Evolutionary conservation across 2,329 filamentous ascomycete genomes (phyloP).

Genomic region (Exophiala lecanii-corni): DNA sequence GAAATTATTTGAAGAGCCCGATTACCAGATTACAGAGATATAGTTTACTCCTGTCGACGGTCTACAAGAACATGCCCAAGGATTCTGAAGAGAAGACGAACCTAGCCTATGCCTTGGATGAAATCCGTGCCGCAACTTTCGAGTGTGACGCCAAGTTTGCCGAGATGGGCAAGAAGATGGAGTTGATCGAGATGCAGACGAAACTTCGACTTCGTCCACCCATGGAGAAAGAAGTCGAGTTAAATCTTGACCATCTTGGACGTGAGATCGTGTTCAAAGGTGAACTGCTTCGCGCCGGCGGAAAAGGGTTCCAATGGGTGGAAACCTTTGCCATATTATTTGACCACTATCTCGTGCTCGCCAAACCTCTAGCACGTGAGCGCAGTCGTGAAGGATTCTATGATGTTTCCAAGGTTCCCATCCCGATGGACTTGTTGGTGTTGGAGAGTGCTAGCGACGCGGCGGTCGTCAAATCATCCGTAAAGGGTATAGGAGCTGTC

Average conservation of each 20-base stretch:
- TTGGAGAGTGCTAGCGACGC: slow-evolving; percentile 91
- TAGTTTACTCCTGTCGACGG: slow-evolving; percentile 73
- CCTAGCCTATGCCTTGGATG: slow-evolving; percentile 75
- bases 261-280: slow-evolving; percentile 84
- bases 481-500: slow-evolving; percentile 65
- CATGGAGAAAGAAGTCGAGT: slow-evolving; percentile 73
- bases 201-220: slow-evolving; percentile 82
- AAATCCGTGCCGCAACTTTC: slow-evolving; percentile 81
- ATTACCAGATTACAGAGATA: slow-evolving; percentile 92
- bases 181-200: slow-evolving; percentile 74
- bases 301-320: slow-evolving; percentile 85
- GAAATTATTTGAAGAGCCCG: slow-evolving; percentile 87
- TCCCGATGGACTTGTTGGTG: slow-evolving; percentile 92
- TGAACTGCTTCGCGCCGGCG: slow-evolving; percentile 82
- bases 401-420: slow-evolving; percentile 90
- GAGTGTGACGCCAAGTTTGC: slow-evolving; percentile 92
- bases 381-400: slow-evolving; percentile 75
- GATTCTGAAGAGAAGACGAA: slow-evolving; percentile 90
- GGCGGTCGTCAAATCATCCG: slow-evolving; percentile 71
- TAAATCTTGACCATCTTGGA: slow-evolving; percentile 92
- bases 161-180: slow-evolving; percentile 86
- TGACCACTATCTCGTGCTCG: slow-evolving; percentile 91
- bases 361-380: slow-evolving; percentile 61
- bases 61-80: slow-evolving; percentile 74
- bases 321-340: slow-evolving; percentile 92